A percentile compares a stretch with the other conserved stretches of the same genome.
Evolutionary conservation across 2,329 filamentous ascomycete genomes (phyloP).

Genomic region (Colletotrichum camelliae): DNA sequence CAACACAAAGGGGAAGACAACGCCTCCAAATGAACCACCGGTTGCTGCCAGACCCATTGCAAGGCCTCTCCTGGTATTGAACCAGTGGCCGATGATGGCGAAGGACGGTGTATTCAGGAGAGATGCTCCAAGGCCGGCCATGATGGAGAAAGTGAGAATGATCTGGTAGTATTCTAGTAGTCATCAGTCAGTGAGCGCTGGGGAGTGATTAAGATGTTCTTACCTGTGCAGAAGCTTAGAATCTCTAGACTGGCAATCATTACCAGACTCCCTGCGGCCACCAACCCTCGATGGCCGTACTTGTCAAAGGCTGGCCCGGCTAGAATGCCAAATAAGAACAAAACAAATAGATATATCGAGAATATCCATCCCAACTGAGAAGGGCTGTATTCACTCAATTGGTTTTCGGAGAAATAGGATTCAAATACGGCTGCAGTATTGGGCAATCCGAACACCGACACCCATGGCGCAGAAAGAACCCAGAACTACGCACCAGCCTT

Average conservation of each 20-base stretch:
- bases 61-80: slow-evolving; percentile 74
- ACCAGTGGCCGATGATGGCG: slow-evolving; percentile 82
- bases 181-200: neutral
- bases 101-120: slow-evolving; percentile 85
- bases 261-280: slow-evolving; percentile 69
- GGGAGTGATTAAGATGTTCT: slow-evolving; percentile 15
- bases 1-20: slow-evolving; percentile 66
- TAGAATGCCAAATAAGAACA: slow-evolving; percentile 84
- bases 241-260: slow-evolving; percentile 69
- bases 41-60: slow-evolving; percentile 84
- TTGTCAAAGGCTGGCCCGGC: slow-evolving; percentile 88
- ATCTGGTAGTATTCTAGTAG: slow-evolving; percentile 78
- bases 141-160: slow-evolving; percentile 77
- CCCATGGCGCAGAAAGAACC: slow-evolving; percentile 74
- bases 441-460: slow-evolving; percentile 62
- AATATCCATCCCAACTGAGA: slow-evolving; percentile 86
- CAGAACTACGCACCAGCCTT: slow-evolving; percentile 84
- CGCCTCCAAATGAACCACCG: slow-evolving; percentile 74
- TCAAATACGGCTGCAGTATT: slow-evolving; percentile 82
- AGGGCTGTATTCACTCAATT: slow-evolving; percentile 70
- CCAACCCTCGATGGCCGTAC: slow-evolving; percentile 75
- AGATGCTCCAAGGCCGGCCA: slow-evolving; percentile 76
- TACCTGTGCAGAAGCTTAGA: slow-evolving; percentile 74
- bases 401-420: slow-evolving; percentile 75
- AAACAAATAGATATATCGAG: slow-evolving; percentile 79